phyloP scores from a whole-genome alignment of 148 eudicot genomes.

The Fagopyrum homotropicum region DNA sequence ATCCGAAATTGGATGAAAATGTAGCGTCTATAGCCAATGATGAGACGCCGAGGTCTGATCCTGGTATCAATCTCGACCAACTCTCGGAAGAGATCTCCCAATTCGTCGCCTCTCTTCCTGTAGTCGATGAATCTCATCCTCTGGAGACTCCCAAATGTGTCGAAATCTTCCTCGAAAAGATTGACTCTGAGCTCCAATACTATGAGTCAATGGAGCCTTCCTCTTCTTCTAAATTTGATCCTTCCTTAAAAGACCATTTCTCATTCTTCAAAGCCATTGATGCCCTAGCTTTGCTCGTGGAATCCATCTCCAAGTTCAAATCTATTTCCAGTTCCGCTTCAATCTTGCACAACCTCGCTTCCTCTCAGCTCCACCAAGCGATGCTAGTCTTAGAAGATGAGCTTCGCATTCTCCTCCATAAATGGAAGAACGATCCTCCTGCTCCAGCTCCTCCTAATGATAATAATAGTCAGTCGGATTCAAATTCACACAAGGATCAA shows the following conservation, averaged over 20 bases:
- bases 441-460: too few relatives aligned
- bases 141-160: conserved; percentile 8
- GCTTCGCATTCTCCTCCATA: not conserved
- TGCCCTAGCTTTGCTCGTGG: not conserved
- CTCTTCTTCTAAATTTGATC: not conserved
- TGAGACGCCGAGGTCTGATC: not conserved
- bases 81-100: not conserved
- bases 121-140: not conserved
- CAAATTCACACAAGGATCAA: not conserved
- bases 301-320: conserved; percentile 11
- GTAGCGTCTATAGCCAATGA: not conserved
- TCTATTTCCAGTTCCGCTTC: not conserved
- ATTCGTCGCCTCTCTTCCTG: conserved; percentile 2
- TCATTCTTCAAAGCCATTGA: conserved; percentile 5
- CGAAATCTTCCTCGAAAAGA: not conserved
- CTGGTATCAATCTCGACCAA: not conserved
- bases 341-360: not conserved
- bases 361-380: conserved; percentile 9
- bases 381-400: conserved; percentile 12
- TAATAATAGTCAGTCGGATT: not conserved
- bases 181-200: not conserved
- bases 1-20: not conserved
- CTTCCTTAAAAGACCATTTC: not conserved
- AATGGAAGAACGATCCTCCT: not conserved
- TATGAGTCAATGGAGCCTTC: not conserved